These are phyloP conservation scores for Hyparrhenia diplandra DNA, from an alignment of 176 grass and related monocot species.

Conservation along the genomic window DNA sequence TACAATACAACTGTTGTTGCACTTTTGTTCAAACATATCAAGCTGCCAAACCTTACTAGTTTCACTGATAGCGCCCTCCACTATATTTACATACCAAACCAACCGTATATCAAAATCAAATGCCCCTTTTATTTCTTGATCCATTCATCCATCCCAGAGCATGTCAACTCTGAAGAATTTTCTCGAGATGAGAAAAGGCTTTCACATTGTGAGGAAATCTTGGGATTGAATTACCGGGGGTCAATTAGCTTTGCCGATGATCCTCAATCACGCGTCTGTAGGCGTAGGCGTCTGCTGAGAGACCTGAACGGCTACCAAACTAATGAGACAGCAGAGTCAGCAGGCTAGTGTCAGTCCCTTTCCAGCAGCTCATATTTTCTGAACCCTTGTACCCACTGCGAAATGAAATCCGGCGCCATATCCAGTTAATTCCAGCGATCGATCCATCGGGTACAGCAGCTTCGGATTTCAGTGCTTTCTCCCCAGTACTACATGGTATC, in stretches of 20 bases:
- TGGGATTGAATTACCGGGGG: constrained; percentile 1
- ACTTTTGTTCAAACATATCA: constrained; percentile 53
- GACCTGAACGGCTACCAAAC: constrained; percentile 39
- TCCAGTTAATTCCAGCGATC: not conserved
- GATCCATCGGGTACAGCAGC: not conserved
- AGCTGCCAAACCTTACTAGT: constrained; percentile 55
- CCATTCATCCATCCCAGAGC: not conserved
- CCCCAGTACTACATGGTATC: constrained; percentile 34
- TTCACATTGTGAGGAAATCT: constrained; percentile 25
- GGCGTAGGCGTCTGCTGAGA: constrained; percentile 15
- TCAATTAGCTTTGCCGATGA: not conserved
- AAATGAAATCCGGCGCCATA: not conserved
- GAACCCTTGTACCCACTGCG: constrained; percentile 44
- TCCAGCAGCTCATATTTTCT: constrained; percentile 21
- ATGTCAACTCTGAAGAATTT: constrained; percentile 39
- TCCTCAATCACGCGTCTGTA: constrained; percentile 24
- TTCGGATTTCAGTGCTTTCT: constrained; percentile 20
- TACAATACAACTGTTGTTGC: constrained; percentile 9
- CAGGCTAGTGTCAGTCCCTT: constrained; percentile 37
- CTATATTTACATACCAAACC: constrained; percentile 14
- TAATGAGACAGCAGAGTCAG: not conserved
- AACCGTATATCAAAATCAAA: constrained; percentile 23
- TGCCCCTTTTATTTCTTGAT: constrained; percentile 15
- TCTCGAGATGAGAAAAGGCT: constrained; percentile 5
- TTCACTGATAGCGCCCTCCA: constrained; percentile 33